Percentiles rank a stretch among this genome's conserved stretches.
Conservation (phyloP, 139 green algal species). For the Chlorella sp. region DNA sequence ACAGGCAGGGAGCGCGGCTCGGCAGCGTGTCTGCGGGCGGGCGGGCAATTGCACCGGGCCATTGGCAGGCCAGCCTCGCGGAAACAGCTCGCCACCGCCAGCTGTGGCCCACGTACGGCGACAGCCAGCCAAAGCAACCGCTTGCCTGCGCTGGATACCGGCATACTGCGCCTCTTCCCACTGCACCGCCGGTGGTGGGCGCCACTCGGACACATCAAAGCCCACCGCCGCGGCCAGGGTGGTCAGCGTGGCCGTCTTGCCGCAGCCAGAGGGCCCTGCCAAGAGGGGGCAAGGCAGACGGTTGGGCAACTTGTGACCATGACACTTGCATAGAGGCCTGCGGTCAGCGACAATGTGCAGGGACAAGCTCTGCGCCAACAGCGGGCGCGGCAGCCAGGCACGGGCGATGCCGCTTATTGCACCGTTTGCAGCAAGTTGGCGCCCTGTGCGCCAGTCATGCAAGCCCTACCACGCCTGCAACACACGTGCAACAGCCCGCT, state of each 20-base stretch:
- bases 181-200: conserved; percentile 58
- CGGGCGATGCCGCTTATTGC: too few species aligned
- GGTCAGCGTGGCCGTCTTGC: conserved; percentile 69
- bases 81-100: too few species aligned
- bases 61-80: too few species aligned
- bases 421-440: too few species aligned
- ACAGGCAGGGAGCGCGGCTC: not conserved
- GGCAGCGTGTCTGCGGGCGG: too few species aligned
- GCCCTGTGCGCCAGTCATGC: too few species aligned
- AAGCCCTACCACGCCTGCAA: not conserved
- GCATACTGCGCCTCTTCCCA: conserved; percentile 66
- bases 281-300: not conserved
- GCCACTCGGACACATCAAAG: conserved; percentile 77
- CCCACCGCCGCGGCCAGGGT: conserved; percentile 59
- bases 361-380: too few species aligned
- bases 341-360: too few species aligned
- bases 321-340: too few species aligned
- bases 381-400: too few species aligned
- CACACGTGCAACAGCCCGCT: not conserved
- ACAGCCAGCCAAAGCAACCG: not conserved
- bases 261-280: conserved; percentile 74
- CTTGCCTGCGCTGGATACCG: conserved; percentile 13
- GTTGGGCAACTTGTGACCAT: too few species aligned
- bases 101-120: not conserved
- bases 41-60: too few species aligned